A percentile compares a stretch with the other conserved stretches of the same genome.
phyloP scores from a whole-genome alignment of 2,329 filamentous ascomycete genomes.

The Fusarium agapanthi region DNA sequence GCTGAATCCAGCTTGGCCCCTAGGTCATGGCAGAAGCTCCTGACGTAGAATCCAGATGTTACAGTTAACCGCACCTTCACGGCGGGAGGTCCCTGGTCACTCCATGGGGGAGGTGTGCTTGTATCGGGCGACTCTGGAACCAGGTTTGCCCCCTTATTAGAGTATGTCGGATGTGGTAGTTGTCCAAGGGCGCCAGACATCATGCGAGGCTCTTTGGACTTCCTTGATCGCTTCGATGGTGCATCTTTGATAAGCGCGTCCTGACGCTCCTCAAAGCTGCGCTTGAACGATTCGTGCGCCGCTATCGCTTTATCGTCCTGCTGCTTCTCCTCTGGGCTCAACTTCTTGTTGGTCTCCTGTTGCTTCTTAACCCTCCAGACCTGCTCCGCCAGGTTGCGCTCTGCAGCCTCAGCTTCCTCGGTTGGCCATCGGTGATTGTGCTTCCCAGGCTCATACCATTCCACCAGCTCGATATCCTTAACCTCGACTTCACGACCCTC shows the following conservation, averaged over 20 bases:
- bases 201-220: conserved; percentile 51
- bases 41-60: conserved; percentile 95
- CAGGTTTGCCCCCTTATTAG: conserved; percentile 59
- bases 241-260: conserved; percentile 65
- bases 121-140: conserved; percentile 58
- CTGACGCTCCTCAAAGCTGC: conserved; percentile 65
- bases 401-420: conserved; percentile 77
- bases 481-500: conserved; percentile 82
- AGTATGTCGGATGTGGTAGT: conserved; percentile 55
- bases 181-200: conserved; percentile 68
- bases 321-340: conserved; percentile 64
- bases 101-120: conserved; percentile 64
- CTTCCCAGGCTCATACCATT: conserved; percentile 84
- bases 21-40: conserved; percentile 91
- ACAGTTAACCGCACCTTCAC: conserved; percentile 89
- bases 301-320: conserved; percentile 64
- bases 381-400: conserved; percentile 80
- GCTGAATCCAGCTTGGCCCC: conserved; percentile 83
- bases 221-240: conserved; percentile 48
- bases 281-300: conserved; percentile 66
- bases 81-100: conserved; percentile 74
- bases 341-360: conserved; percentile 58
- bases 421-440: conserved; percentile 83
- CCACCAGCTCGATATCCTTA: conserved; percentile 77
- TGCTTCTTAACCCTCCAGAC: conserved; percentile 70